phyloP scores from a whole-genome alignment of 1,139 yeast genomes.

The Nakaseomyces bracarensis region DNA sequence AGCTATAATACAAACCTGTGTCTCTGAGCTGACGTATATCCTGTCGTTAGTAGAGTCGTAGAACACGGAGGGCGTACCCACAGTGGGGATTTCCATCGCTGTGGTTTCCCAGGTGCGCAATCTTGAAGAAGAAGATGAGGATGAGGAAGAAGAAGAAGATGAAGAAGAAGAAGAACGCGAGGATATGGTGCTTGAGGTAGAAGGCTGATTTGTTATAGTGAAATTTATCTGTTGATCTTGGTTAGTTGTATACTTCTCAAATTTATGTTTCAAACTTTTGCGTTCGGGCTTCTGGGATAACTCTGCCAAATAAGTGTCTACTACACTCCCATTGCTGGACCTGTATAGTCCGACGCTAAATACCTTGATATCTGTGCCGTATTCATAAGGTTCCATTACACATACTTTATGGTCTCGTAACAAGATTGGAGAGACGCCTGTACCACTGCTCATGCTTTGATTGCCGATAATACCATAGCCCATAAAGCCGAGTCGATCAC shows the following conservation, averaged over 20 bases:
- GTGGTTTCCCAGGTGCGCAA: not conserved
- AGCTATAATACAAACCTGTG: not conserved
- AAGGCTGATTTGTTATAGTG: too few species aligned
- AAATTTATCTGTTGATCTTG: not conserved
- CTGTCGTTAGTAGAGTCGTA: constrained; percentile 3
- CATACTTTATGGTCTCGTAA: not conserved
- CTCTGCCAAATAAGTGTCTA: not conserved
- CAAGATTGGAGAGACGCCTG: not conserved
- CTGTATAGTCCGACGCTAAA: not conserved
- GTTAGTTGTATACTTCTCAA: not conserved
- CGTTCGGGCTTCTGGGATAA: not conserved
- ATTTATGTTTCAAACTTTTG: not conserved
- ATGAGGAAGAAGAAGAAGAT: not conserved
- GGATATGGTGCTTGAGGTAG: too few species aligned
- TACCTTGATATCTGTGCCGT: not conserved
- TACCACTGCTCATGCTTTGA: not conserved
- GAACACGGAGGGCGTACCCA: constrained; percentile 3
- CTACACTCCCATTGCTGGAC: not conserved
- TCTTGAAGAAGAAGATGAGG: not conserved
- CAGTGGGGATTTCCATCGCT: not conserved
- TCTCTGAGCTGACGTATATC: constrained; percentile 1
- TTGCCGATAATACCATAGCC: constrained; percentile 1
- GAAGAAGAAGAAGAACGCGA: too few species aligned
- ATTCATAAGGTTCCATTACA: constrained; percentile 1
- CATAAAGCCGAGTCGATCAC: constrained; percentile 3